Base-by-base conservation (phyloP, 805 yeast genomes). In the Starmerella geochares region DNA sequence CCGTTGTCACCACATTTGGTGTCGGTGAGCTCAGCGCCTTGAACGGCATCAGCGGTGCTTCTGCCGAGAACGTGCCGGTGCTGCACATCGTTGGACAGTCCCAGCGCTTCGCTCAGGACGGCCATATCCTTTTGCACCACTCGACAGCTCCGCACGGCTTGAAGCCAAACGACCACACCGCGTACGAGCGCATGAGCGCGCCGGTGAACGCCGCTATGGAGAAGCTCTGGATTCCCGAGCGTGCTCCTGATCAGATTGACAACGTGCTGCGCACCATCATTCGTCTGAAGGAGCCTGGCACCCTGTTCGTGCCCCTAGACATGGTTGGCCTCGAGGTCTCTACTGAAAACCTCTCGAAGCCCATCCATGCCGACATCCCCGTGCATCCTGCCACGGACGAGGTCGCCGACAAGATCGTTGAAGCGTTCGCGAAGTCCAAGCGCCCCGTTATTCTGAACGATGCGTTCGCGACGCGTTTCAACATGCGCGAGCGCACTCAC, bases 21-120 rank as follows among this genome's bases (percentile, higher is more conserved):
- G 96, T 86, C 16, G 96, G 96, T 50, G 95, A 86, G 64, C 72
- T 86, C 54, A 78, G 86, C 51, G 94, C 94, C 2, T 61, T 86
- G 54, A 86, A 86, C 66, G 95, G 94, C 43, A 69, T 85, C 48
- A 72, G 86, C 28, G 95, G 95, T 45, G 77, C 95, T 0, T 81
- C 75, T 68, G 83, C 94, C 29, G 96, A 86, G 67, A 76, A 72
- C 57, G 81, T 81, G 38, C 92, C 92, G 6, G 69, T 86, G 2
- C 69, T 86, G 50, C 95, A 86, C 66, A 80, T 87, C 56, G 95
- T 87, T 16, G 96, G 96, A 35, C 79, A 85, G 52, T 79, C 86
- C 6, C 63, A 69, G 36, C 64, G 70, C 44, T 62, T 67, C 49
- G 58, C 65, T 46, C 66, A 71, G 62, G 65, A 64, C 47, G 56